These are phyloP conservation scores for Phlyctochytrium planicorne DNA, from an alignment of 192 early-diverging fungal genomes.

Conservation along the genomic window DNA sequence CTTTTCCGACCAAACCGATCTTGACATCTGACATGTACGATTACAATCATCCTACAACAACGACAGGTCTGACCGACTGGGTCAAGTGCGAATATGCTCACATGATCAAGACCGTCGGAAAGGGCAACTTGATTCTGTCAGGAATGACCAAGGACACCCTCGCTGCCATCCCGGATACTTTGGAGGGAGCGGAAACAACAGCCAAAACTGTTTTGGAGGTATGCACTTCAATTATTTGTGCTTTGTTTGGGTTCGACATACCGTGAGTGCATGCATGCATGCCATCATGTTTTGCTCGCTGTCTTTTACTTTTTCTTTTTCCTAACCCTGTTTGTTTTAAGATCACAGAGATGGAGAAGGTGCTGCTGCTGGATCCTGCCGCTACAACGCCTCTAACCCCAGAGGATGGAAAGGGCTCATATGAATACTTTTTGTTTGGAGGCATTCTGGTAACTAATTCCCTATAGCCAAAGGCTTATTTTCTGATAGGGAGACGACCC, in stretches of 20 bases:
- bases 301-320: too few relatives aligned
- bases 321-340: constrained; percentile 21
- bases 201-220: constrained; percentile 8
- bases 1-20: not conserved
- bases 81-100: constrained; percentile 70
- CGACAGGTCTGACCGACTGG: constrained; percentile 11
- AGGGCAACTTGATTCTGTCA: constrained; percentile 61
- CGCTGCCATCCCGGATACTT: constrained; percentile 26
- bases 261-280: too few relatives aligned
- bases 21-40: not conserved
- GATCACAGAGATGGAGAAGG: constrained; percentile 49
- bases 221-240: not conserved
- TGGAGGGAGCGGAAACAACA: constrained; percentile 39
- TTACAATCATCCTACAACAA: not conserved
- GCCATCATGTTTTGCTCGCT: too few relatives aligned
- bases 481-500: constrained; percentile 63
- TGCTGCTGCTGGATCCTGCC: constrained; percentile 73
- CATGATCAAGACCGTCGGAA: constrained; percentile 63
- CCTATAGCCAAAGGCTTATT: too few relatives aligned
- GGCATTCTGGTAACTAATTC: too few relatives aligned
- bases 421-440: constrained; percentile 78
- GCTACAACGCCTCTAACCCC: constrained; percentile 55
- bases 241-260: constrained; percentile 19
- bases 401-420: constrained; percentile 59
- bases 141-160: constrained; percentile 52